Evolutionary conservation across 495 filamentous ascomycete species (phyloP), one percentile per base, ranked within the genome.

Genomic region (Talaromyces thailandensis): DNA sequence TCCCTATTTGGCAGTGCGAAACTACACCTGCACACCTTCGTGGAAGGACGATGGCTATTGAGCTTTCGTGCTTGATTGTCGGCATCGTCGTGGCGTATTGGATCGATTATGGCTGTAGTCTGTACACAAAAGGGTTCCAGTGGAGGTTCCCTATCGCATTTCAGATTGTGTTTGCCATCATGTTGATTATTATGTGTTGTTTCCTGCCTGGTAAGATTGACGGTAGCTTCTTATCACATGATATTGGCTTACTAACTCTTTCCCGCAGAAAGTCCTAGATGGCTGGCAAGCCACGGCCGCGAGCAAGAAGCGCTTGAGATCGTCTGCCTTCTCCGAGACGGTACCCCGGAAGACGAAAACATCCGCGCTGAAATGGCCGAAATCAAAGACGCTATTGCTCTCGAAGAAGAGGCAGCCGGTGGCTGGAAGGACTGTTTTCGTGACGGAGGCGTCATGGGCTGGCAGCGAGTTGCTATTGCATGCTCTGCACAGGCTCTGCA

Each of bases 1-100:
- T 90, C 11, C 89, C 89, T 0, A 87, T 85, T 1, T 93, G 88
- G 87, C 89, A 91, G 65, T 88, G 88, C 1, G 89, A 93, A 70
- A 89, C 85, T 58, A 86, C 86, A 50, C 89, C 86, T 64, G 81
- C 88, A 4, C 86, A 91, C 65, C 81, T 84, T 53, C 82, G 88
- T 67, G 89, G 90, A 12, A 45, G 59, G n/a, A 86, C 88, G 64
- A 76, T 92, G 68, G 86, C 92, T 68, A 90, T 91, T 87, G 86
- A 92, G 56, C 86, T 91, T 69, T 87, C 84, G 48, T 76, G 86
- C 11, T 77, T 90, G 70, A 88, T 91, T 66, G 88, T 88, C 2
- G 81, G 81, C 40, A 84, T 91, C 64, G 86, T 83, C 61, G 76
- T 91, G 66, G 82, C 79, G 66, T 90, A 92, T 73, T 81, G 82